Evolutionary conservation across 2,329 filamentous ascomycete genomes (phyloP), one percentile per base, ranked within the genome.

Genomic region (Penicillium capsulatum): DNA sequence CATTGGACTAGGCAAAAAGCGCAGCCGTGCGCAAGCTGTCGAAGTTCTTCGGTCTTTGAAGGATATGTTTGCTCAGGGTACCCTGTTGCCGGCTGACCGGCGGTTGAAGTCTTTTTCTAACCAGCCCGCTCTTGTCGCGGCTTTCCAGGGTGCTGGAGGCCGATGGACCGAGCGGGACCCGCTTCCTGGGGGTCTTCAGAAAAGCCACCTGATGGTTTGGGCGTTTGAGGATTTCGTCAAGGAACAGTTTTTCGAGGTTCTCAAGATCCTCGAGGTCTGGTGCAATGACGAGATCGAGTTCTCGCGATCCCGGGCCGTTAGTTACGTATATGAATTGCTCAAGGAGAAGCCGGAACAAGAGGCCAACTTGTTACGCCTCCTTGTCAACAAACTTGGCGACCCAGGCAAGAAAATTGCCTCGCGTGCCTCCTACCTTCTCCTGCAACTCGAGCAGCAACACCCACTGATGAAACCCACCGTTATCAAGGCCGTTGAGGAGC

Each of bases 281-380:
- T 94, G 87, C 63, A 87, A 85, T 39, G 92, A 98, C 55, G 92
- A 97, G 68, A 86, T 98, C 38, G 87, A 94, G 59, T 97, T 91
- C 66, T 89, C 94, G 28, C 83, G 94, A 45, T 85, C 83, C 34
- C 82, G 87, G 50, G 86, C 91, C 3, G 76, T 98, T 31, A 92
- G 89, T 51, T 94, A 95, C 56, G 84, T 97, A 26, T 97, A 83
- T 61, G 89, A 91, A 48, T 72, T 98, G 27, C 71, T 98, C 45
- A 92, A 88, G 63, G 90, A 95, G 63, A 98, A 95, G 68, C 91
- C 92, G 0, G 92, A 98, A 65, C 92, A 98, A 61, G 92, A 98
- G 65, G 84, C 91, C 39, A 98, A 98, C 62, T 71, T 98, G 47
- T 72, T 98, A 45, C 82, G 91, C 38, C 72, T 98, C 40, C 70